Evolutionary conservation across 2,329 filamentous ascomycete species (phyloP), one percentile per base, ranked within the genome.

Genomic region (Pseudogymnoascus verrucosus): DNA sequence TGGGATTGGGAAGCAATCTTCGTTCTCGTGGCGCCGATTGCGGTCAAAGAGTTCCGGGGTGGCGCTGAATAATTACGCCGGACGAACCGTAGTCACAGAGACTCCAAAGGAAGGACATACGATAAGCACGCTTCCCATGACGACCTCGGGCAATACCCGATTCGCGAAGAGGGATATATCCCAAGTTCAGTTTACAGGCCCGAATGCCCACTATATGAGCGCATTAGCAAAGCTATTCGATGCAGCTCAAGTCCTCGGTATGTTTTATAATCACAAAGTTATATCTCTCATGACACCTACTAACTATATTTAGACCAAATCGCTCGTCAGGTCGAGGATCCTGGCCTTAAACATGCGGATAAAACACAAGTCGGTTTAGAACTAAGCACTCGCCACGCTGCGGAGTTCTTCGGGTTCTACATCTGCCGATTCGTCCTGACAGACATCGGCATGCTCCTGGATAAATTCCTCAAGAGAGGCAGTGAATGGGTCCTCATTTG

Each of bases 351-450:
- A 69, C 91, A 95, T 76, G 92, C 91, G 16, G 93, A 93, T 69
- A 92, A 91, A 71, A 98, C 95, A 7, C 93, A 97, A 73, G 93
- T 99, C 62, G 95, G 95, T 8, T 84, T 99, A 36, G 95, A 99
- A 77, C 83, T 99, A 42, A 95, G 91, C 74, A 92, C 92, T 37
- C 86, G 93, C 42, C 93, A 97, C 75, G 95, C 93, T 6, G 91
- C 93, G 36, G 95, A 99, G 76, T 99, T 99, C 76, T 99, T 99
- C 74, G 93, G 89, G 14, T 97, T 99, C 76, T 98, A 95, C 74
- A 84, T 99, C 28, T 97, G 93, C 76, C 89, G 95, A 16, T 99
- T 99, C 74, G 92, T 93, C n/a, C 79, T 99, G 65, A 82, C 87
- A 3, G 95, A 99, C 75, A 78, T 99, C 66, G 84, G 87, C 40